These are phyloP conservation scores for Phalaenopsis equestris DNA, from an alignment of 106 monocot species.

Conservation along the genomic window DNA sequence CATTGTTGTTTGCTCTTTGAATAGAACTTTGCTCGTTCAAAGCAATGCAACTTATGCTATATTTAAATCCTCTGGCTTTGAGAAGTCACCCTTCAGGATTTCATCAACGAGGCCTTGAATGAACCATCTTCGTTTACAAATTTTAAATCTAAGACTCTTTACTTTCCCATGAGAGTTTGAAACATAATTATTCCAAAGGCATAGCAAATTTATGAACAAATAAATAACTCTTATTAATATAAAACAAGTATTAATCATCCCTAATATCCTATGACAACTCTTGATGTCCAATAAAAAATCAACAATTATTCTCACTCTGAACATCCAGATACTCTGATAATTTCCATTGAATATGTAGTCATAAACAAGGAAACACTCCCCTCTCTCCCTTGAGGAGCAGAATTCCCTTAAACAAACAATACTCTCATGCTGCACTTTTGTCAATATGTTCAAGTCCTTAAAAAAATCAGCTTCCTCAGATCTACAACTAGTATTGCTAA, in stretches of 20 bases:
- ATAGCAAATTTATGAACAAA: constrained; percentile 8
- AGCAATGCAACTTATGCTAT: constrained; percentile 51
- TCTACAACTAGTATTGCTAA: constrained; percentile 79
- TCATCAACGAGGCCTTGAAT: constrained; percentile 62
- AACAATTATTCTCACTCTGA: constrained; percentile 16
- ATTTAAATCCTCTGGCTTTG: constrained; percentile 57
- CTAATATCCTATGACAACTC: constrained; percentile 77
- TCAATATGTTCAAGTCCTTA: constrained; percentile 63
- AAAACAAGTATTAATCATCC: constrained; percentile 27
- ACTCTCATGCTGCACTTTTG: constrained; percentile 56
- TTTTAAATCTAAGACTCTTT: constrained; percentile 24
- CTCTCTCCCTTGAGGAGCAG: constrained; percentile 75
- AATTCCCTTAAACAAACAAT: constrained; percentile 62
- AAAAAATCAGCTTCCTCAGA: constrained; percentile 80
- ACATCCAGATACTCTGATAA: constrained; percentile 55
- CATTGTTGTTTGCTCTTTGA: constrained; percentile 61
- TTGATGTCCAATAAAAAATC: constrained; percentile 56
- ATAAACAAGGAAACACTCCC: constrained; percentile 88
- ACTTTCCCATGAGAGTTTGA: constrained; percentile 61
- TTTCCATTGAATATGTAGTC: constrained; percentile 72
- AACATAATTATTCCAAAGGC: constrained; percentile 63
- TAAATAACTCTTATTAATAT: too few species aligned
- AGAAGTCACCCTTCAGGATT: constrained; percentile 54
- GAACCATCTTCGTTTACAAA: constrained; percentile 24
- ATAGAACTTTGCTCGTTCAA: constrained; percentile 60